phyloP scores from a whole-genome alignment of 2,329 filamentous ascomycete species.

The Neofusicoccum kwambonambiense region DNA sequence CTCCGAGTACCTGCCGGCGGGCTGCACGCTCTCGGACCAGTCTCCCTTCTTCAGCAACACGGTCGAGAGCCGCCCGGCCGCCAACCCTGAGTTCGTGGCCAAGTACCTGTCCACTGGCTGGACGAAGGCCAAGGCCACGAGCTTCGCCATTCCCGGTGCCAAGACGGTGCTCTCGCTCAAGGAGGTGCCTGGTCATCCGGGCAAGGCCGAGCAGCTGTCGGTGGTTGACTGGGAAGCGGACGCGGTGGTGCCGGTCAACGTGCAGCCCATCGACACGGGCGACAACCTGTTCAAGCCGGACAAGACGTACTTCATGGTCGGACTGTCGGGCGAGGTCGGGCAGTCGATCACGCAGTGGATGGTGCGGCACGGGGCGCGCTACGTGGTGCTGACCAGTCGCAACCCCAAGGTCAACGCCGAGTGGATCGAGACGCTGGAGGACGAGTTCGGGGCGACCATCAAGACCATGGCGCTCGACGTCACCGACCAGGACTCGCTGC shows the following conservation, averaged over 20 bases:
- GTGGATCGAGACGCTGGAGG: constrained; percentile 26
- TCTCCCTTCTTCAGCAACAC: background rate
- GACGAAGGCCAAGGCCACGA: too few species aligned
- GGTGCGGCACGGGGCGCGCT: constrained; percentile 24
- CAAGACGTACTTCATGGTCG: constrained; percentile 25
- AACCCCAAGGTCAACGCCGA: constrained; percentile 33
- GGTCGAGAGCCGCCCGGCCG: background rate
- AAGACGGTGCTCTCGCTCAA: too few species aligned
- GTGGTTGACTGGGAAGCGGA: too few species aligned
- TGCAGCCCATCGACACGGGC: background rate
- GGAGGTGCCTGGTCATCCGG: too few species aligned
- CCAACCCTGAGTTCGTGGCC: background rate
- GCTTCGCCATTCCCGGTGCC: too few species aligned
- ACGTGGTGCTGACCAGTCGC: constrained; percentile 39
- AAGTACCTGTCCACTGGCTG: too few species aligned
- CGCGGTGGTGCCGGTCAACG: background rate
- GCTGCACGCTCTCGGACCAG: background rate
- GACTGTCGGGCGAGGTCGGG: constrained; percentile 25
- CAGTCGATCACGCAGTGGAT: constrained; percentile 26
- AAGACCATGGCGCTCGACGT: constrained; percentile 15
- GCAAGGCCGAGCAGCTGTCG: background rate
- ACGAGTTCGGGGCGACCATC: constrained; percentile 7
- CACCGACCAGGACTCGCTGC: constrained; percentile 1
- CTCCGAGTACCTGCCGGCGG: background rate
- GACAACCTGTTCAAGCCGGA: constrained; percentile 13